Evolutionary conservation across 2,329 filamentous ascomycete species (phyloP).

Genomic region (Bipolaris zeicola): DNA sequence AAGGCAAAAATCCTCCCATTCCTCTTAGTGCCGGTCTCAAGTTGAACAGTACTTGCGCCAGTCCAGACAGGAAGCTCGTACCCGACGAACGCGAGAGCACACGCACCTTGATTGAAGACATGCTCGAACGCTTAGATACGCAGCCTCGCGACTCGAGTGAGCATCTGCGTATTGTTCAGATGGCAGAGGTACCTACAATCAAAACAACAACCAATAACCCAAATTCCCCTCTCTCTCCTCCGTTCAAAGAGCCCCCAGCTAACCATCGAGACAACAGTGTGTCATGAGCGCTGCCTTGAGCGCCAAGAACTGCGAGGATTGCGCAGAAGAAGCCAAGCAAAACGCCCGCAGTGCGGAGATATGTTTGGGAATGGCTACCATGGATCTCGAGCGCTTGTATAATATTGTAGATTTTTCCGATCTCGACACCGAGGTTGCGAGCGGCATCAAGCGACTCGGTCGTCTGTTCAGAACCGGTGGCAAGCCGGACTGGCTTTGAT

Average conservation of each 20-base stretch:
- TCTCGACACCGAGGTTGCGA: constrained; percentile 19
- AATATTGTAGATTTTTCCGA: constrained; percentile 14
- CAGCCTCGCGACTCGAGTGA: constrained; percentile 19
- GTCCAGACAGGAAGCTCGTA: neutral
- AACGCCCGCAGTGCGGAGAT: constrained; percentile 31
- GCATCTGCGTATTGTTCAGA: constrained; percentile 26
- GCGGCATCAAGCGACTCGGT: constrained; percentile 14
- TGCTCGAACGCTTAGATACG: constrained; percentile 18
- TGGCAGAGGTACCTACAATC: constrained; percentile 28
- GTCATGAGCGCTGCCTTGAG: constrained; percentile 26
- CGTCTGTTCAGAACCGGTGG: neutral
- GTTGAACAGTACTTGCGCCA: neutral
- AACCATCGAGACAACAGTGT: constrained; percentile 23
- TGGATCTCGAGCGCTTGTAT: constrained; percentile 18
- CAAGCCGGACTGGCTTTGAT: neutral
- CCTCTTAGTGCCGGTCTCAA: neutral
- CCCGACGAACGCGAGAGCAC: neutral
- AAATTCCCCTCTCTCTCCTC: neutral
- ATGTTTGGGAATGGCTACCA: constrained; percentile 13
- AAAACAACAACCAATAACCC: too few species aligned
- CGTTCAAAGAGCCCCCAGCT: constrained; percentile 15
- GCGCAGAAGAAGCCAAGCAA: constrained; percentile 25
- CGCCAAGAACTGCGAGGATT: constrained; percentile 25
- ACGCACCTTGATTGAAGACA: constrained; percentile 15
- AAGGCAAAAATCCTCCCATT: neutral